Evolutionary conservation across 2,329 filamentous ascomycete genomes (phyloP), one percentile per base, ranked within the genome.

Genomic region (Fusarium sp.): DNA sequence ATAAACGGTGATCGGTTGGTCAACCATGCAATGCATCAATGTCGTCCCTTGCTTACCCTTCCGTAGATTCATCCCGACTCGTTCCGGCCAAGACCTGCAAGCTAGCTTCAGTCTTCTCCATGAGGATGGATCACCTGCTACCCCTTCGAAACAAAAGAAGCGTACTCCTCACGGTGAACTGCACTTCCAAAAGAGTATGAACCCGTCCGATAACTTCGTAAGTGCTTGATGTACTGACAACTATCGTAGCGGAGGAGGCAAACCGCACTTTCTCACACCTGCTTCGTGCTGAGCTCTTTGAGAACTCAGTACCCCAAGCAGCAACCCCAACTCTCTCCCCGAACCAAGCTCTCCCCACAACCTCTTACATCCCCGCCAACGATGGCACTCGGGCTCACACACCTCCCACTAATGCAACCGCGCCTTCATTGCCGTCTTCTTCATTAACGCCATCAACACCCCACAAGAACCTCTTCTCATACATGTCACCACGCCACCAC

Each of bases 401-500:
- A 7, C 95, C 95, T 54, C 95, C 95, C 29, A 91, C 89, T 68
- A 91, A 91, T 76, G 83, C 84, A 20, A 86, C 91, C 16, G 85
- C 88, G 16, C 86, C 91, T 14, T 87, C 90, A 27, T 84, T 95
- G n/a, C 92, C 94, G 13, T 90, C 93, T 2, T 89, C 91, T 2
- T 90, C 91, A 66, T 88, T 97, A 68, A 98, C 96, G 0, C 97
- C 97, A 0, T 97, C 96, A 1, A 99, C 97, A 5, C 97, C 97
- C 11, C 95, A 98, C 83, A 98, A 98, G 85, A 99, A 99, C 76
- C 90, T 99, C 42, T 98, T 99, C 81, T 94, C 93, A 29, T 98
- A 97, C 82, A 92, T 94, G 83, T 95, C 94, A 4, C 93, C 94
- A 3, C 87, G 88, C 27, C 91, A 94, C 78, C 90, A 93, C 79